Base-by-base conservation (phyloP, 78 protist genomes). In the Pelomyxa schiedti region DNA sequence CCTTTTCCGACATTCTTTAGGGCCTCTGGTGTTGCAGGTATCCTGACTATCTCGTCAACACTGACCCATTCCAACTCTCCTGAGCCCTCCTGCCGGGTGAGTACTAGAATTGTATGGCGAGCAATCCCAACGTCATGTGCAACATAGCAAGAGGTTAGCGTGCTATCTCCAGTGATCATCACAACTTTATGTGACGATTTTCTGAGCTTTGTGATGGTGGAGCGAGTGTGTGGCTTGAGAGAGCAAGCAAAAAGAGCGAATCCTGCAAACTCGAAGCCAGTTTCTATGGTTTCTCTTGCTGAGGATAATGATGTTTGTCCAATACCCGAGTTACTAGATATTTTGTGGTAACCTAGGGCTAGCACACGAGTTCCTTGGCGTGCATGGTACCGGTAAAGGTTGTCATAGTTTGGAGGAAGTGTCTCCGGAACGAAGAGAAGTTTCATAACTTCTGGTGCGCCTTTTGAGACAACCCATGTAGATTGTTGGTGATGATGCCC, bases 141-240 rank as follows among this genome's bases (percentile, higher is more conserved):
- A n/a, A 96, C 99, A 37, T 88, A 86, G 67, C 90, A 69, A 3
- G 99, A 97, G 1, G 99, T 98, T 32, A 87, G 80, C 22, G 70
- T 52, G 72, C 79, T 78, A 76, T 98, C 99, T 68, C 99, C 99
- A 0, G 99, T 98, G 80, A 98, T 91, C 98, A 98, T 96, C 8
- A 91, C 78, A 32, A 82, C 87, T 58, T 24, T 5, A 65, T 95
- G 98, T 1, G 88, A 24, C 2, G 97, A 73, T 6, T 6, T 3
- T 3, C 35, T 8, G 22, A 96, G 78, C 8, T 1, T 9, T 29
- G 26, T 71, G 32, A 96, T 42, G 4, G 89, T 38, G 2, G 26
- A 74, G 9, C 4, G 36, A 0, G 96, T 37, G 37, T 95, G 95
- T 41, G 69, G 39, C 72, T 92, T 94, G 40, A 90, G 32, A 30